Percentiles rank a stretch among this genome's conserved stretches.
These are phyloP conservation scores for Globisporangium abappressorium DNA, from an alignment of 352 stramenopile species.

Conservation along the genomic window DNA sequence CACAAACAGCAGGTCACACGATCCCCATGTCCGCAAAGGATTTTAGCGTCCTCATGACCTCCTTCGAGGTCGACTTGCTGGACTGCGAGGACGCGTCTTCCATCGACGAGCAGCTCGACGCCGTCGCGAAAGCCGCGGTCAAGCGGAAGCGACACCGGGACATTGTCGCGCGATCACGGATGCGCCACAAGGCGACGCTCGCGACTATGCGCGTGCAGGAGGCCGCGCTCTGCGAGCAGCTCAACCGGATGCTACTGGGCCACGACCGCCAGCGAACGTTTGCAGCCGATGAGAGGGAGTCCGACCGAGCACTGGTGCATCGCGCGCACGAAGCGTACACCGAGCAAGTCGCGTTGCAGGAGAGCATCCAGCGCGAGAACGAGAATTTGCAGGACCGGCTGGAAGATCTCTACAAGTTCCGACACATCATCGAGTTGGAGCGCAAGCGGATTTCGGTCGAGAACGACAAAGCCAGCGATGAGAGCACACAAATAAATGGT, in stretches of 20 bases:
- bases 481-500: neutral
- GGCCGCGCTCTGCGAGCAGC: constrained; percentile 18
- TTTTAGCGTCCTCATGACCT: neutral
- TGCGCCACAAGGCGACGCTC: constrained; percentile 25
- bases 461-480: neutral
- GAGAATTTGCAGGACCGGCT: constrained; percentile 29
- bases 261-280: constrained; percentile 7
- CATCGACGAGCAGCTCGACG: constrained; percentile 11
- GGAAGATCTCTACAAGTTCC: constrained; percentile 30
- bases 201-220: constrained; percentile 31
- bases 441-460: constrained; percentile 8
- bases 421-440: constrained; percentile 23
- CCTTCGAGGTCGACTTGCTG: neutral
- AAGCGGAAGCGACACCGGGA: constrained; percentile 32
- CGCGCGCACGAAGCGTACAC: constrained; percentile 21
- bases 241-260: constrained; percentile 26
- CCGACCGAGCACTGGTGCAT: constrained; percentile 3
- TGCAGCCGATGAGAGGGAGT: constrained; percentile 1
- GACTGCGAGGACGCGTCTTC: neutral
- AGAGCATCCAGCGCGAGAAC: constrained; percentile 40
- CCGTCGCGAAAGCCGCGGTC: constrained; percentile 25
- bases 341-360: constrained; percentile 28
- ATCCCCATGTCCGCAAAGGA: neutral
- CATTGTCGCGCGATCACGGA: constrained; percentile 32
- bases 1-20: neutral